Percentiles rank a stretch among this genome's conserved stretches.
Evolutionary conservation across 2,329 filamentous ascomycete genomes (phyloP).

Genomic region (Aspergillus awamori): DNA sequence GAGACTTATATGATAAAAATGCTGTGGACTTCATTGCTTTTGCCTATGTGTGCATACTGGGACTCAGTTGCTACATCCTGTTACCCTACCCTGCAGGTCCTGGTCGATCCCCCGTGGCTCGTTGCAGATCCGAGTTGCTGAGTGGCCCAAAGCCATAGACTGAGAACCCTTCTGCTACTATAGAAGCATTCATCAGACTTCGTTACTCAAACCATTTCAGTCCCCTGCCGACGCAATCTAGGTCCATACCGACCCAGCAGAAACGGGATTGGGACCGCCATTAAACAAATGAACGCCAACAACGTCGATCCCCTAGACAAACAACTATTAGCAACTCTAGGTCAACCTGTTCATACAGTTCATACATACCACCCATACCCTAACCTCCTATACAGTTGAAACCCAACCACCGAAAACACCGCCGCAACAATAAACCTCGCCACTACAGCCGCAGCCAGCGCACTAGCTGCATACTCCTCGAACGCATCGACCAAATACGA

Average conservation of each 20-base stretch:
- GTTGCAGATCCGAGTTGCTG: too few relatives aligned
- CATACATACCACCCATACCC: not conserved
- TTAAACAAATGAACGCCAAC: not conserved
- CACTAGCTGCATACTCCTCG: not conserved
- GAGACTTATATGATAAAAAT: too few relatives aligned
- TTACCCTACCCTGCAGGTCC: too few relatives aligned
- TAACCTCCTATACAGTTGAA: not conserved
- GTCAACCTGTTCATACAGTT: too few relatives aligned
- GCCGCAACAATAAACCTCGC: not conserved
- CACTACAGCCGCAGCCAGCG: not conserved
- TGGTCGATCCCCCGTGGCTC: too few relatives aligned
- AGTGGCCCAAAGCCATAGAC: too few relatives aligned
- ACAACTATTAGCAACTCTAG: not conserved
- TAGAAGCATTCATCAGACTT: accelerated
- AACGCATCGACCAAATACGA: not conserved
- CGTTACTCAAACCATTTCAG: not conserved
- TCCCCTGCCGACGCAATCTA: not conserved
- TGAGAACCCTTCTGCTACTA: too few relatives aligned
- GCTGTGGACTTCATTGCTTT: too few relatives aligned
- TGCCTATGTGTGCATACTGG: too few relatives aligned
- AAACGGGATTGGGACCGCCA: not conserved
- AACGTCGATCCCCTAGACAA: not conserved
- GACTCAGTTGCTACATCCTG: too few relatives aligned
- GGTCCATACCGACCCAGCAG: not conserved
- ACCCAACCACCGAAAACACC: not conserved